Conservation (phyloP, 2,329 filamentous ascomycete genomes). For the Neonectria punicea region DNA sequence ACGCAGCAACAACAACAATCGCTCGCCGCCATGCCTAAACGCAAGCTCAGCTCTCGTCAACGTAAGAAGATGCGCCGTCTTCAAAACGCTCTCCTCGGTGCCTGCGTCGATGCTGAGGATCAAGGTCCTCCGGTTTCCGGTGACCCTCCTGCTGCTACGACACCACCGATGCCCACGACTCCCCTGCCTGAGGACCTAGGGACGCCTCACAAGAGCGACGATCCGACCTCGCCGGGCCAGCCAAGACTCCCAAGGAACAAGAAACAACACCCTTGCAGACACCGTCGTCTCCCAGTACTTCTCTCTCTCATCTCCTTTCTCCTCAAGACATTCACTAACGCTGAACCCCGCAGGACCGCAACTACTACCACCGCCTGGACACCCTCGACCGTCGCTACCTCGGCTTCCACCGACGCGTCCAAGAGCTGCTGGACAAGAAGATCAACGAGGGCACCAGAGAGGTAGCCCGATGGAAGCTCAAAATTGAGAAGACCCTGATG, state of each 20-base stretch:
- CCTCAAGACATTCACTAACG: background rate
- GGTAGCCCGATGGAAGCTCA: slow-evolving; percentile 2
- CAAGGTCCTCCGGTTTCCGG: background rate
- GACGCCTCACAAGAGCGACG: rapidly evolving
- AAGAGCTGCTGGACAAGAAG: background rate
- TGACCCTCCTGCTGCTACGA: background rate
- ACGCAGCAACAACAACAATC: background rate
- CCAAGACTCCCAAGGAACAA: no score
- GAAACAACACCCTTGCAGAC: background rate
- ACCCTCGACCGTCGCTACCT: background rate
- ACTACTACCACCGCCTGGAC: background rate
- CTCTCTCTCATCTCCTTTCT: background rate
- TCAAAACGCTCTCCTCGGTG: background rate
- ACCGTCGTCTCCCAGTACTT: slow-evolving; percentile 16
- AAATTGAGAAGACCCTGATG: background rate
- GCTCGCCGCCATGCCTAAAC: background rate
- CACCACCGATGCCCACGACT: background rate
- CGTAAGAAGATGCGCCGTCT: background rate
- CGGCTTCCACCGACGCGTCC: slow-evolving; percentile 1
- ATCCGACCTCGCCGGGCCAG: background rate
- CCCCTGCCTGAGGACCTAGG: background rate
- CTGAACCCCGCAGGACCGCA: slow-evolving; percentile 9
- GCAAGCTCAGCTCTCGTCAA: background rate
- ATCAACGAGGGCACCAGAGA: background rate
- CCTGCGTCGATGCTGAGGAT: background rate